phyloP scores from a whole-genome alignment of 306 rosid genomes.

The Vicia villosa region DNA sequence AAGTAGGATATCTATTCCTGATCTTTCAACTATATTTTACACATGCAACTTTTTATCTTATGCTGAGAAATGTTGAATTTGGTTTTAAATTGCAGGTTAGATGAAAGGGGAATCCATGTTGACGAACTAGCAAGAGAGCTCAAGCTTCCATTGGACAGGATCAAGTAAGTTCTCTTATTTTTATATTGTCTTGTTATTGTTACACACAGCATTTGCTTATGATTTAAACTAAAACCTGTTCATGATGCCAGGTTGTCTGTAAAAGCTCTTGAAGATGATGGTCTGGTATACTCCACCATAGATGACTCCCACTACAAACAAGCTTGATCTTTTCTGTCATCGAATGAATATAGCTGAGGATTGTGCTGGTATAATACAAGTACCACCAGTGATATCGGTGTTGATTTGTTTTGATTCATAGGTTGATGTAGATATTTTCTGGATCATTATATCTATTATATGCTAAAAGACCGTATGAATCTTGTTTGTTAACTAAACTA shows the following conservation, averaged over 20 bases:
- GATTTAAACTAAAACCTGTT: conserved; percentile 31
- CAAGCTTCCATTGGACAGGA: conserved; percentile 75
- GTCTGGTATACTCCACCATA: conserved; percentile 78
- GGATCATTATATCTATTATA: conserved; percentile 24
- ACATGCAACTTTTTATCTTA: neutral
- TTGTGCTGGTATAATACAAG: conserved; percentile 21
- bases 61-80: neutral
- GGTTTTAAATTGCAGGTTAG: conserved; percentile 53
- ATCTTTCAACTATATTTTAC: conserved; percentile 2
- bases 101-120: conserved; percentile 72
- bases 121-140: conserved; percentile 73
- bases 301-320: conserved; percentile 89
- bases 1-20: neutral
- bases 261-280: conserved; percentile 78
- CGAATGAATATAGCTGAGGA: neutral
- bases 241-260: conserved; percentile 63
- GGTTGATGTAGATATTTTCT: conserved; percentile 42
- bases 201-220: neutral
- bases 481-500: conserved; percentile 6
- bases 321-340: conserved; percentile 47
- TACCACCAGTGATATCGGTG: conserved; percentile 15
- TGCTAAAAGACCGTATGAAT: conserved; percentile 8
- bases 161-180: conserved; percentile 54
- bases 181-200: neutral
- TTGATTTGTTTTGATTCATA: conserved; percentile 6